A percentile compares a stretch with the other conserved stretches of the same genome.
These are phyloP conservation scores for Henckelia pumila DNA, from an alignment of 257 asterid species.

Conservation along the genomic window DNA sequence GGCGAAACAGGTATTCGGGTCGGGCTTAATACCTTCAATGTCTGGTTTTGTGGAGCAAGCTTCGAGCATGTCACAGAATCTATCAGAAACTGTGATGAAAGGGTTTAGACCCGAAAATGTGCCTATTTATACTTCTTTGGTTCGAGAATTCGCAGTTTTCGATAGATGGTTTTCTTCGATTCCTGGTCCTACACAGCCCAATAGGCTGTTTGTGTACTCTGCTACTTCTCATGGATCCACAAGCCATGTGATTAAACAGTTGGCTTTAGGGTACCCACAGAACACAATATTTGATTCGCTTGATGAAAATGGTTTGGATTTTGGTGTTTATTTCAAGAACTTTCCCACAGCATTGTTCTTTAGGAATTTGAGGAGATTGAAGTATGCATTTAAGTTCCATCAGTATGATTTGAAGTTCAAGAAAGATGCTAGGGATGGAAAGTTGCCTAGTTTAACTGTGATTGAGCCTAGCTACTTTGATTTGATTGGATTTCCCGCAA, in stretches of 20 bases:
- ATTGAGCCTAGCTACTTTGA: conserved; percentile 86
- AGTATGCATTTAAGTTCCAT: conserved; percentile 63
- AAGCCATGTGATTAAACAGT: conserved; percentile 52
- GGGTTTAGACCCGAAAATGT: conserved; percentile 66
- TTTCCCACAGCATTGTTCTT: conserved; percentile 66
- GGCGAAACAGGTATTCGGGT: conserved; percentile 57
- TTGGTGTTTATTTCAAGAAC: conserved; percentile 67
- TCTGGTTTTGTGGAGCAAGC: conserved; percentile 87
- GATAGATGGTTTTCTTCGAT: conserved; percentile 77
- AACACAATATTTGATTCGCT: conserved; percentile 72
- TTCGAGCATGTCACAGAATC: conserved; percentile 36
- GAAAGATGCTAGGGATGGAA: conserved; percentile 64
- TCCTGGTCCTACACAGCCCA: conserved; percentile 89
- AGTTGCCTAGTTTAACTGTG: conserved; percentile 56
- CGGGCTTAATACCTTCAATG: conserved; percentile 57
- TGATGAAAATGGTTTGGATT: conserved; percentile 50
- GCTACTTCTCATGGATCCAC: conserved; percentile 89
- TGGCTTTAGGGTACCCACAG: conserved; percentile 69
- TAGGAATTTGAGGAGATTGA: conserved; percentile 65
- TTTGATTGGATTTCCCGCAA: conserved; percentile 51
- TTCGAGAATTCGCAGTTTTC: conserved; percentile 54
- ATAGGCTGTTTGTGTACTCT: conserved; percentile 67
- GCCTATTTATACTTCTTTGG: conserved; percentile 51
- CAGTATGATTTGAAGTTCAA: conserved; percentile 53
- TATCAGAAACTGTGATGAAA: conserved; percentile 71